Evolutionary conservation across 768 basidiomycete genomes (phyloP).

Genomic region (Lentinula guzmanii): DNA sequence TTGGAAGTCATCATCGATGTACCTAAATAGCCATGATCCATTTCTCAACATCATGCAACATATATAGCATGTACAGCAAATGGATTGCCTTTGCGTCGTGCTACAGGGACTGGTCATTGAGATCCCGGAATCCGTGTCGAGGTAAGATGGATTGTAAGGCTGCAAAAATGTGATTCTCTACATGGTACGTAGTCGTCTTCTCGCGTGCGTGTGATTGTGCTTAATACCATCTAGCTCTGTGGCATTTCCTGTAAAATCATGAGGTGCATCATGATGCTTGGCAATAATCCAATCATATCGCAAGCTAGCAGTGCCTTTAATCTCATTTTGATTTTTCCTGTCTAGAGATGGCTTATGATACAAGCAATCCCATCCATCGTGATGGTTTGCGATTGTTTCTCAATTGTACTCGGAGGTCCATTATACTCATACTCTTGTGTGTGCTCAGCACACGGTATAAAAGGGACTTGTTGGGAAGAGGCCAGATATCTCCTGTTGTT

Average conservation of each 20-base stretch:
- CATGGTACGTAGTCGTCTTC: neutral
- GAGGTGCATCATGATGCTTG: neutral
- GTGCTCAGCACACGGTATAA: neutral
- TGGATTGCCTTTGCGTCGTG: too few relatives aligned
- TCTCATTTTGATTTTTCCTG: neutral
- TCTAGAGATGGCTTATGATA: neutral
- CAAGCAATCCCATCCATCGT: neutral
- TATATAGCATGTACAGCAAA: too few relatives aligned
- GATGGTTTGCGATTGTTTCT: neutral
- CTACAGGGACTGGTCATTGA: too few relatives aligned
- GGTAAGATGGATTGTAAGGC: too few relatives aligned
- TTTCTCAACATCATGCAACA: too few relatives aligned
- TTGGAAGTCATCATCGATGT: neutral
- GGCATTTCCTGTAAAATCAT: neutral
- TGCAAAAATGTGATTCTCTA: neutral
- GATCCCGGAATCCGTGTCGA: neutral
- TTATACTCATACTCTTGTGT: too few relatives aligned
- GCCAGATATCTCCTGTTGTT: conserved; percentile 1
- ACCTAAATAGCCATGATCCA: neutral
- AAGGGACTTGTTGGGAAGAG: neutral
- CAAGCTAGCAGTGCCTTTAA: conserved; percentile 6
- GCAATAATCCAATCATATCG: neutral
- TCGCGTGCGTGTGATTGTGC: neutral
- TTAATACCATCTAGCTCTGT: neutral
- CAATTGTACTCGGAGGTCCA: neutral